Evolutionary conservation across 805 yeast genomes (phyloP), one percentile per base, ranked within the genome.

Genomic region (Wickerhamia fluorescens): DNA sequence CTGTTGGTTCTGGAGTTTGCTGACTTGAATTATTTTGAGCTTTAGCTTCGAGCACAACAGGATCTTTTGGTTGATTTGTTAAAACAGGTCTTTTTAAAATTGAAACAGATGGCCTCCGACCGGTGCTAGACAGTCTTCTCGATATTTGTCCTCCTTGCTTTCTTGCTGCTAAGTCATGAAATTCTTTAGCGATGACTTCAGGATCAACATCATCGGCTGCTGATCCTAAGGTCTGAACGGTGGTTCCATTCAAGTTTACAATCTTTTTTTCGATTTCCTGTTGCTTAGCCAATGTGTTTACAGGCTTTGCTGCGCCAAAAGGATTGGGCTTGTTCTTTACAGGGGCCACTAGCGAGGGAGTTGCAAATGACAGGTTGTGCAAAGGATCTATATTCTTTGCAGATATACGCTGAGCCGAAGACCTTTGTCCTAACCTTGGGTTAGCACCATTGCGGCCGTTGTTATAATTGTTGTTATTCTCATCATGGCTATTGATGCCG

Each of bases 241-340:
- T 69, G 53, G 92, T 83, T 65, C 88, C 92, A 43, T 94, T 75
- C 56, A 83, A 79, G 36, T 81, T 78, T 42, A 89, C 71, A 27
- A 94, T 89, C 58, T 86, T 89, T 66, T 86, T 87, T 56, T 86
- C 68, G 31, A 78, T 51, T 35, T 60, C 61, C 25, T 66, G 56
- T 40, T 73, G 75, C 40, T 72, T 76, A 15, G 82, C 64, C 14
- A 76, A 60, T 3, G 81, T 74, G 51, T 85, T 95, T 5, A 85
- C 89, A 2, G 95, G 95, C 54, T 75, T 82, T 1, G 95, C 95
- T 4, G 71, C 60, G 0, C 95, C 95, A 59, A 86, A 85, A 4
- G 94, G 92, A 47, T 75, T 82, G 0, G 70, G 38, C 42, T 71
- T 77, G 3, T 61, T 54, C 48, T 43, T 58, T 2, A 24, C 21